Conservation (phyloP, 305 asterid species). For the Stenogyne calaminthoides region DNA sequence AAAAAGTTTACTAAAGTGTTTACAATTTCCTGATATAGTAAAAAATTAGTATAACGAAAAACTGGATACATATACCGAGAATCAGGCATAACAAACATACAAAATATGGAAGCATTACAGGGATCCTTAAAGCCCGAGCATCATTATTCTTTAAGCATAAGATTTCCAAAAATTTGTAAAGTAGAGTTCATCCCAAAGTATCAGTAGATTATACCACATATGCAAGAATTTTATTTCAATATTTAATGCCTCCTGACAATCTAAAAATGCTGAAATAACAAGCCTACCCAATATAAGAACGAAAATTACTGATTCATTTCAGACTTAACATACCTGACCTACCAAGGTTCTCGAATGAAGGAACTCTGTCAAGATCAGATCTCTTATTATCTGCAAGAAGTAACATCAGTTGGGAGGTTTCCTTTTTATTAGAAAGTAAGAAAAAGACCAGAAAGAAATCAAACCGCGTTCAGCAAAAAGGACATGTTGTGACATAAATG, state of each 20-base stretch:
- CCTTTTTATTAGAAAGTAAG: slow-evolving; percentile 3
- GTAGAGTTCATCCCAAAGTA: background rate
- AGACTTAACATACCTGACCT: slow-evolving; percentile 54
- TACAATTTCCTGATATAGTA: background rate
- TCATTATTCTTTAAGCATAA: background rate
- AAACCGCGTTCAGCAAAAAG: slow-evolving; percentile 74
- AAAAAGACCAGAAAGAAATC: slow-evolving; percentile 25
- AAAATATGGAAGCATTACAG: background rate
- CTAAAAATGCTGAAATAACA: slow-evolving; percentile 1
- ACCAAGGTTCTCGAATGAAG: slow-evolving; percentile 58
- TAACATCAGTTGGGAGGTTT: slow-evolving; percentile 26
- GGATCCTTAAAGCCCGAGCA: background rate
- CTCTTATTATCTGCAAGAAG: slow-evolving; percentile 65
- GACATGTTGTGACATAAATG: slow-evolving; percentile 69
- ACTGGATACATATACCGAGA: background rate
- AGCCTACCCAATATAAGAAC: background rate
- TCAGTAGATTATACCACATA: background rate
- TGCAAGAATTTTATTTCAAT: background rate
- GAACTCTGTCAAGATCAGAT: slow-evolving; percentile 58
- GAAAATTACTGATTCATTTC: background rate
- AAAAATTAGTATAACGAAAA: background rate
- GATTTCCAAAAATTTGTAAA: background rate
- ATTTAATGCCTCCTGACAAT: slow-evolving; percentile 10
- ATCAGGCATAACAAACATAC: background rate
- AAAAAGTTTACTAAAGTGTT: background rate